A percentile compares a stretch with the other conserved stretches of the same genome.
Conservation (phyloP, 306 rosid genomes). For the Pyrus betulifolia region DNA sequence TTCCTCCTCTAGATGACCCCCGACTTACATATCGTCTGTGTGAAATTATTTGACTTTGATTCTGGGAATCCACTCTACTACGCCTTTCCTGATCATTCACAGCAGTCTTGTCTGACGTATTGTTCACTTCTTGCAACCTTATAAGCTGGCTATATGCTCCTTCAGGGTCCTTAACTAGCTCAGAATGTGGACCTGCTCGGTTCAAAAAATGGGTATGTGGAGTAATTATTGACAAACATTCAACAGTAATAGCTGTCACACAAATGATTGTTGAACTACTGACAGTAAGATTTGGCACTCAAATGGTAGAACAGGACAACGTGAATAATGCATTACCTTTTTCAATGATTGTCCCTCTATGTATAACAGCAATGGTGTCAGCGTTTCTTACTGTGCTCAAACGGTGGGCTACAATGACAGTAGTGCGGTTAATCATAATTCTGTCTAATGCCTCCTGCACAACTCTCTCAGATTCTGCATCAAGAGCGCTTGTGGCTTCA, state of each 20-base stretch:
- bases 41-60: neutral
- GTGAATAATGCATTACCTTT: slow-evolving; percentile 29
- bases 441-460: slow-evolving; percentile 64
- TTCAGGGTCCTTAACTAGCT: slow-evolving; percentile 44
- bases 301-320: neutral
- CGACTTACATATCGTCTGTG: no score
- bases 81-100: slow-evolving; percentile 1
- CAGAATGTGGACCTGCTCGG: slow-evolving; percentile 50
- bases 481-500: slow-evolving; percentile 73
- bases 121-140: slow-evolving; percentile 45
- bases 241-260: no score
- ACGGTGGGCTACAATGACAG: slow-evolving; percentile 56
- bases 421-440: slow-evolving; percentile 37
- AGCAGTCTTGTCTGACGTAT: neutral
- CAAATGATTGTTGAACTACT: neutral
- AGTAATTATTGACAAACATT: no score
- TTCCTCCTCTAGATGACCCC: no score
- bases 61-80: neutral
- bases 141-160: slow-evolving; percentile 66
- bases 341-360: slow-evolving; percentile 53
- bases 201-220: neutral
- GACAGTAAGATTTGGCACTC: neutral
- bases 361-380: slow-evolving; percentile 53
- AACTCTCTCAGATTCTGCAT: slow-evolving; percentile 58
- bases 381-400: slow-evolving; percentile 53